Base-by-base conservation (phyloP, 768 basidiomycete species). In the Podaxis pistillaris region DNA sequence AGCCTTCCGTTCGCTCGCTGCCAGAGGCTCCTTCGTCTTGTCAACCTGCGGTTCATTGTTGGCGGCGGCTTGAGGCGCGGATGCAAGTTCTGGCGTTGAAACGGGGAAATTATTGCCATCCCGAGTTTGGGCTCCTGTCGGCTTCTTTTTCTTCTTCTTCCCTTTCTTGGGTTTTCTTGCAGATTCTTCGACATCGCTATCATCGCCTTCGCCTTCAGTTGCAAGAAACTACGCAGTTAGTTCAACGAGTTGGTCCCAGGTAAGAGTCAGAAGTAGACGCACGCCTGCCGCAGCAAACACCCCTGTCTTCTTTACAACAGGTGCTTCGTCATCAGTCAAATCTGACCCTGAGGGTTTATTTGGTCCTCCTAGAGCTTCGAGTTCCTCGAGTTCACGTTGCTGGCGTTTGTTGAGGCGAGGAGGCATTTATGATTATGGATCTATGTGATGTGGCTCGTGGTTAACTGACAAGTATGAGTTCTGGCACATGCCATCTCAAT, bases 391-490 rank as follows among this genome's bases (percentile, higher is more conserved):
- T 69, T 94, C 92, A 51, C 94, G 79, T 69, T 95, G 91, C 73
- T 94, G 93, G 53, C 94, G 82, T 75, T 93, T 96, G 75, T 86
- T 95, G 41, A 89, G 75, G 65, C 90, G 81, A 22, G 89, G 86
- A 61, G 89, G 80, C 90, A 91, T 92, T 15, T 41, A 17, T 26
- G 41, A 46, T 12, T 24, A 46, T 13, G 41, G 33, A 33, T 1
- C 33, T 33, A 33, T 33, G 33, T 33, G 33, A 33, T 33, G 33
- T 33, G 33, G 8, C 0, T 33, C 33, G 33, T 33, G 33, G 33
- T 33, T 33, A 33, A 9, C 33, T 33, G 33, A 33, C 33, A 33
- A 33, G 33, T 9, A 33, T 33, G 33, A 7, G 33, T 33, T 33
- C 8, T 33, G 6, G 33, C 33, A 33, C 6, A 8, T 9, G 33